phyloP scores from a whole-genome alignment of 768 basidiomycete genomes.

The Agrocybe chaxingu region DNA sequence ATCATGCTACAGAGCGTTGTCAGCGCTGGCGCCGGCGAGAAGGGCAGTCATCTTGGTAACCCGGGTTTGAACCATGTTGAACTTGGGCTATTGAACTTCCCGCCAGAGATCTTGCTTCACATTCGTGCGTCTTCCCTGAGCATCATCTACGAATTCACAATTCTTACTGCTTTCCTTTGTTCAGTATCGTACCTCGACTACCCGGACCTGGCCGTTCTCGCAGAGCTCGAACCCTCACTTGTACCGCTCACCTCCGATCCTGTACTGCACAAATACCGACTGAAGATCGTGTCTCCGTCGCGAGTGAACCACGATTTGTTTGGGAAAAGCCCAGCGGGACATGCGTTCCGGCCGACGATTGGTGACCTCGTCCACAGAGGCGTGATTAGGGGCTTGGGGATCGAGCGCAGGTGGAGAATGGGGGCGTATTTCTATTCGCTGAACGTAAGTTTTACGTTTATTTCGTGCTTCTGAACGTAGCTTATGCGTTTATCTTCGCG shows the following conservation, averaged over 20 bases:
- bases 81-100: conserved; percentile 34
- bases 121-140: conserved; percentile 42
- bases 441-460: conserved; percentile 37
- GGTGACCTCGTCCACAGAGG: conserved; percentile 66
- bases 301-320: conserved; percentile 66
- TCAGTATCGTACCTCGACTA: conserved; percentile 71
- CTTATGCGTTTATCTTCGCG: conserved; percentile 7
- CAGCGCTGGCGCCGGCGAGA: background rate
- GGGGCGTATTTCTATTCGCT: conserved; percentile 65
- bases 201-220: conserved; percentile 60
- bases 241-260: conserved; percentile 56
- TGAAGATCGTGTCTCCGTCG: conserved; percentile 63
- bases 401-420: conserved; percentile 64
- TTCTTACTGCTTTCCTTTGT: background rate
- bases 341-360: conserved; percentile 59
- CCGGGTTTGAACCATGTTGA: background rate
- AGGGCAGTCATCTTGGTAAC: background rate
- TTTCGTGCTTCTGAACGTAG: background rate
- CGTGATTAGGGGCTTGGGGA: conserved; percentile 64
- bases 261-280: conserved; percentile 57
- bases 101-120: conserved; percentile 55
- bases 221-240: conserved; percentile 44
- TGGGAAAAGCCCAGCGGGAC: conserved; percentile 51
- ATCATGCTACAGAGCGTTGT: background rate
- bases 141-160: background rate